Conservation (phyloP, 1,139 yeast species). For the Zhuliangozyma parablackwelliae region DNA sequence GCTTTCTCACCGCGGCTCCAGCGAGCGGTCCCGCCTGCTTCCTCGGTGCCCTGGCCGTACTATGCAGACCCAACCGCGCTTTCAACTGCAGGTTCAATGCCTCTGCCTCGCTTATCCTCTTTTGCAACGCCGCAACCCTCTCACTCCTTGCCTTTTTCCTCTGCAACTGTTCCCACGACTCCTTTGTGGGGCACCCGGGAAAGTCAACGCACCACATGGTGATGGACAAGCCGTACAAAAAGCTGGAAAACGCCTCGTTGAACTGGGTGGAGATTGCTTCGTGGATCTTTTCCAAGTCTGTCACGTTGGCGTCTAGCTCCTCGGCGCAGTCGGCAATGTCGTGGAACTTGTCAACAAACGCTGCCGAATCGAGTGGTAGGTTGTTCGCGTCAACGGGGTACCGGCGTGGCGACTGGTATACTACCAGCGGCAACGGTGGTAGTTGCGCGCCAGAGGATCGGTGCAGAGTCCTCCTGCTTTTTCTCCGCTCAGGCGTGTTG, state of each 20-base stretch:
- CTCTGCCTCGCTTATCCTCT: conserved; percentile 17
- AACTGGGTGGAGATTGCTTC: conserved; percentile 46
- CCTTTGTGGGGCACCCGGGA: conserved; percentile 37
- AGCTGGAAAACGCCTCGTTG: conserved; percentile 61
- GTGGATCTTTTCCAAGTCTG: conserved; percentile 45
- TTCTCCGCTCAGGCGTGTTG: conserved; percentile 14
- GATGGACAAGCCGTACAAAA: conserved; percentile 57
- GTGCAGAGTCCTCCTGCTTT: conserved; percentile 25
- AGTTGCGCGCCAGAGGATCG: conserved; percentile 41
- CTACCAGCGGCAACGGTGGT: conserved; percentile 14
- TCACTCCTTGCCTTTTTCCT: conserved; percentile 22
- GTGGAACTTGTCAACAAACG: conserved; percentile 29
- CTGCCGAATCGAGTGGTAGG: conserved; percentile 33
- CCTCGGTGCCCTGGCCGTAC: no score
- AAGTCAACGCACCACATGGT: conserved; percentile 68
- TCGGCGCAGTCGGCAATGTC: conserved; percentile 51
- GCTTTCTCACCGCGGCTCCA: no score
- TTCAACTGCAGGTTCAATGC: no score
- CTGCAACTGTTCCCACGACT: conserved; percentile 31
- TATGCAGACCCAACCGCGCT: no score
- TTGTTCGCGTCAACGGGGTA: conserved; percentile 39
- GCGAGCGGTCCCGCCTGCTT: neutral
- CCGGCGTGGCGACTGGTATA: conserved; percentile 37
- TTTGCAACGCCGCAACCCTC: conserved; percentile 19
- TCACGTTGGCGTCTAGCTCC: conserved; percentile 44